Evolutionary conservation across 345 rosid species (phyloP), one percentile per base, ranked within the genome.

Genomic region (Aegle marmelos): DNA sequence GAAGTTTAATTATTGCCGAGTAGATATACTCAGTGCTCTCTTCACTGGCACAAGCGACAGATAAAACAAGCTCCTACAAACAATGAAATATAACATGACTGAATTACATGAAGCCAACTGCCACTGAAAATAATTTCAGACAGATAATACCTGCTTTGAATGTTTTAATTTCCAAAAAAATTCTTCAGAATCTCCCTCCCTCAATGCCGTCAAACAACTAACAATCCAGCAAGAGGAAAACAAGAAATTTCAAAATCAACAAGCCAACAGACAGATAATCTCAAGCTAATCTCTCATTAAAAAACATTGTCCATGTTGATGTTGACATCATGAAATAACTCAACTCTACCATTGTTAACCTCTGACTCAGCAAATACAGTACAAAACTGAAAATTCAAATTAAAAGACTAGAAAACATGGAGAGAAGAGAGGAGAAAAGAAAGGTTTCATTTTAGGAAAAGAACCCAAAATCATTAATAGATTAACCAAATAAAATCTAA

Each of bases 11-110:
- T 69, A 93, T 84, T 76, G 96, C 85, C 34, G 94, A 93, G 83
- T 88, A 91, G 84, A 95, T 91, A 79, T 82, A 86, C 78, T 88
- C 97, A 6, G 96, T 95, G 90, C 96, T 91, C 80, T 95, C 99
- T 84, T 89, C 92, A 76, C 97, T 95, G 76, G 96, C 94, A 81
- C 80, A 86, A 81, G 94, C 91, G 62, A 93, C 85, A 76, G 90
- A 89, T 80, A 87, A 80, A 59, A 90, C 87, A 82, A 93, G 99
- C 86, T 89, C 97, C 99, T 95, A 74, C 75, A 59, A 83, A 71
- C 59, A 68, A 78, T 33, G 10, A 54, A 9, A 76, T 34, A 36
- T 56, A 67, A 85, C 53, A 59, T 76, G 30, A n/a, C 17, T 70
- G 54, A 22, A 37, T 27, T 19, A 65, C 72, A 70, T 25, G 27